Conservation (phyloP, 805 yeast species). For the Candida vartiovaarae region DNA sequence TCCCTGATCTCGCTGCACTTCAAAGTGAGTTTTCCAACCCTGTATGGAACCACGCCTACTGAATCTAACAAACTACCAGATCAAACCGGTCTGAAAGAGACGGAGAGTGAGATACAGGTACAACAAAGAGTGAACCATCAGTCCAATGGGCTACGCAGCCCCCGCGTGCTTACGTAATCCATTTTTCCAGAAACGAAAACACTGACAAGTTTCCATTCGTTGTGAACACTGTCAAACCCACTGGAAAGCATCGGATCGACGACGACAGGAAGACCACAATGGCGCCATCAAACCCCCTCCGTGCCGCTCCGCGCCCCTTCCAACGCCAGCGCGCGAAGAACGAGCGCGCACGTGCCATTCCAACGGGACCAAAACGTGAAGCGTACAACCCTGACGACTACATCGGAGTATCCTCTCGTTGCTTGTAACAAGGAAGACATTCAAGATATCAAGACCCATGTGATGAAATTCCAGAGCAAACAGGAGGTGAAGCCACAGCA, state of each 20-base stretch:
- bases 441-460: conserved; percentile 68
- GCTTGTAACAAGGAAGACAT: conserved; percentile 70
- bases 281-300: conserved; percentile 14
- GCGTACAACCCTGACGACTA: conserved; percentile 25
- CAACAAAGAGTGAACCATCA: no score
- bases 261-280: background rate
- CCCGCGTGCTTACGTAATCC: no score
- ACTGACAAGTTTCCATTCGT: no score
- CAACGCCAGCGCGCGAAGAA: conserved; percentile 8
- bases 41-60: background rate
- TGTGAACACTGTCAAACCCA: no score
- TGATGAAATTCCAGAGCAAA: conserved; percentile 72
- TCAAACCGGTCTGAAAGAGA: background rate
- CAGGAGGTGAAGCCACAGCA: conserved; percentile 63
- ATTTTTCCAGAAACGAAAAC: no score
- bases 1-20: conserved; percentile 36
- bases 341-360: conserved; percentile 9
- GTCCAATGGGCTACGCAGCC: no score
- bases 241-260: no score
- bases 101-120: no score
- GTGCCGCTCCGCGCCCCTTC: conserved; percentile 15
- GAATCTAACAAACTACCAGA: background rate
- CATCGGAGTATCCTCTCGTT: conserved; percentile 42
- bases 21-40: conserved; percentile 23
- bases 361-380: conserved; percentile 8